Percentiles rank a stretch among this genome's conserved stretches.
Conservation (phyloP, 257 asterid species). For the Scutellaria baicalensis region DNA sequence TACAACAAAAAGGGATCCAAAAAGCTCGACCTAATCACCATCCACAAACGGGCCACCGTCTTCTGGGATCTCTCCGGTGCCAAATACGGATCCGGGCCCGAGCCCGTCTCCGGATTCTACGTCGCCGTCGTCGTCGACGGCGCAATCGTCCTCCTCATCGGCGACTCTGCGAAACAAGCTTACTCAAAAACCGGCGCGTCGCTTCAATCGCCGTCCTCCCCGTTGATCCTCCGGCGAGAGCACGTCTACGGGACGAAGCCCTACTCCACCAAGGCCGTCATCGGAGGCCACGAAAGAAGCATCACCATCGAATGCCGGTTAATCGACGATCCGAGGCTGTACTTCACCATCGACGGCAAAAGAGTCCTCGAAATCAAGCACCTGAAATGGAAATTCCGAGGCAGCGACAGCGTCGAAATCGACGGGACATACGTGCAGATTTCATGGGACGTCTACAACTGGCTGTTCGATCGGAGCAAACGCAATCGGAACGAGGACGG, state of each 20-base stretch:
- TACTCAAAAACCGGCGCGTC: neutral
- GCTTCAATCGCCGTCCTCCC: neutral
- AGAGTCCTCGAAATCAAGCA: constrained; percentile 44
- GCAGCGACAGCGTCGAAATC: constrained; percentile 44
- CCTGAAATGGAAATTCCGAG: constrained; percentile 61
- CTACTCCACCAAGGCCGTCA: constrained; percentile 32
- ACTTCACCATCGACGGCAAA: constrained; percentile 26
- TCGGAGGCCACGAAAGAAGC: constrained; percentile 31
- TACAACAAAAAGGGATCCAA: constrained; percentile 41
- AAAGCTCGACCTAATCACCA: constrained; percentile 11
- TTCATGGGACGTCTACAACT: constrained; percentile 59
- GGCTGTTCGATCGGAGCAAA: constrained; percentile 32
- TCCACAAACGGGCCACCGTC: constrained; percentile 2
- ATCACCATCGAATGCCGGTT: constrained; percentile 36
- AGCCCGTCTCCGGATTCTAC: constrained; percentile 44
- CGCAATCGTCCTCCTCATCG: constrained; percentile 33
- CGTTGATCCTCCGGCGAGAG: constrained; percentile 39
- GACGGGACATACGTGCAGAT: constrained; percentile 36
- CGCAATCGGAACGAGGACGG: constrained; percentile 25
- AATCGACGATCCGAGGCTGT: constrained; percentile 33
- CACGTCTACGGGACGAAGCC: constrained; percentile 40
- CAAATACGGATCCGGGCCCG: constrained; percentile 51
- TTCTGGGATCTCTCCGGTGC: constrained; percentile 51
- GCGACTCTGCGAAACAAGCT: constrained; percentile 31
- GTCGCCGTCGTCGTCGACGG: constrained; percentile 33